A percentile compares a stretch with the other conserved stretches of the same genome.
Conservation (phyloP, 75 land plant species). For the Isoetes taiwanensis region DNA sequence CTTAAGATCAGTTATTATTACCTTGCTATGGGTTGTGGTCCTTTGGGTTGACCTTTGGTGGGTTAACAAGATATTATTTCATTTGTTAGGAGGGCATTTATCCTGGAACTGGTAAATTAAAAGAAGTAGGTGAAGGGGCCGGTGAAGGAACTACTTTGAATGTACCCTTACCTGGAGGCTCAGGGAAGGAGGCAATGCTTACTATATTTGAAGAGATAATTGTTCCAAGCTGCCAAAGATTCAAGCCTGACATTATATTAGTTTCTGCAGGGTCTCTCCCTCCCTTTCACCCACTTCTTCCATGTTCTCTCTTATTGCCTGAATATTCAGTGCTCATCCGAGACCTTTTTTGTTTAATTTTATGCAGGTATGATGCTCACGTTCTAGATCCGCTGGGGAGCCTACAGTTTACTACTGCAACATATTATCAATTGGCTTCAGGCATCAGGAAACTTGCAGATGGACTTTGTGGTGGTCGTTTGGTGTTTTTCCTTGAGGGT, state of each 20-base stretch:
- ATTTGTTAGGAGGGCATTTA: conserved; percentile 96
- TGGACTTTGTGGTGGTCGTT: conserved; percentile 80
- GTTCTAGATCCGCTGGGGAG: conserved; percentile 75
- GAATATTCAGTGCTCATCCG: neutral
- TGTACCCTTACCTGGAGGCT: conserved; percentile 88
- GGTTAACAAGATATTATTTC: neutral
- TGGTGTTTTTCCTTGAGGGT: conserved; percentile 89
- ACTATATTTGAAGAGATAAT: conserved; percentile 77
- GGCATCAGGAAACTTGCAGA: conserved; percentile 64
- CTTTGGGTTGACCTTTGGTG: neutral
- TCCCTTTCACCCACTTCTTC: no score
- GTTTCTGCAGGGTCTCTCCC: conserved; percentile 84
- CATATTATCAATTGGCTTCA: conserved; percentile 74
- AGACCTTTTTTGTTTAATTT: neutral
- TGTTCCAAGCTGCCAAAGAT: conserved; percentile 72
- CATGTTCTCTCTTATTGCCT: no score
- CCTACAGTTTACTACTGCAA: conserved; percentile 79
- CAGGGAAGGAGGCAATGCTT: conserved; percentile 73
- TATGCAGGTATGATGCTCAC: conserved; percentile 80
- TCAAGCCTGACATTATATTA: conserved; percentile 89
- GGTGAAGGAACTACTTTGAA: conserved; percentile 94
- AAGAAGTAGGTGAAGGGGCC: conserved; percentile 60
- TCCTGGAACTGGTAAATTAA: conserved; percentile 91
- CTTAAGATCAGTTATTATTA: no score
- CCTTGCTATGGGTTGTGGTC: neutral